These are phyloP conservation scores for Diaporthe batatas DNA, from an alignment of 2,329 filamentous ascomycete genomes.

Conservation along the genomic window DNA sequence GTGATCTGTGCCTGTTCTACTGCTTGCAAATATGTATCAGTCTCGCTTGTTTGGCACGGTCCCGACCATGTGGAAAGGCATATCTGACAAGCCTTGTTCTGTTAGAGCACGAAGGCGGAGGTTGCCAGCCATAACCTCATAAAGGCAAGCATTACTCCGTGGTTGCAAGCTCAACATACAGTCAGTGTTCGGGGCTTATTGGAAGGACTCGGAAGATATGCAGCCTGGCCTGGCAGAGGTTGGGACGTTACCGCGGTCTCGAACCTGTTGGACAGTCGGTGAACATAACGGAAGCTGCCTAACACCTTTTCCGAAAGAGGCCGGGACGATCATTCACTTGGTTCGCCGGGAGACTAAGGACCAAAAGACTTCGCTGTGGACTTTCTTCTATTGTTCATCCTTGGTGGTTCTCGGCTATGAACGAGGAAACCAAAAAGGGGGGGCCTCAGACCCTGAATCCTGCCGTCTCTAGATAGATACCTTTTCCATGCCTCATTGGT, in stretches of 20 bases:
- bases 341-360: neutral
- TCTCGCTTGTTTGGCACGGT: too few relatives aligned
- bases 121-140: too few relatives aligned
- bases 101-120: too few relatives aligned
- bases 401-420: neutral
- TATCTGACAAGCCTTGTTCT: neutral
- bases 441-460: neutral
- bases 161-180: neutral
- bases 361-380: neutral
- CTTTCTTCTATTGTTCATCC: conserved; percentile 2
- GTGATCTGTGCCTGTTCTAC: neutral
- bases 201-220: too few relatives aligned
- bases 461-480: neutral
- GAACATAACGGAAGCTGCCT: neutral
- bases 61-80: neutral
- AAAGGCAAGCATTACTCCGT: neutral
- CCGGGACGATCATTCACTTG: neutral
- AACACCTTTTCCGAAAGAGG: neutral
- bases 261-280: neutral
- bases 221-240: neutral
- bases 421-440: neutral
- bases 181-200: too few relatives aligned
- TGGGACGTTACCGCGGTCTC: neutral
- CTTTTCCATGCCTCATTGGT: conserved; percentile 16
- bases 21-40: neutral